Conservation (phyloP, 2,329 filamentous ascomycete genomes). For the Fusarium sp. region DNA sequence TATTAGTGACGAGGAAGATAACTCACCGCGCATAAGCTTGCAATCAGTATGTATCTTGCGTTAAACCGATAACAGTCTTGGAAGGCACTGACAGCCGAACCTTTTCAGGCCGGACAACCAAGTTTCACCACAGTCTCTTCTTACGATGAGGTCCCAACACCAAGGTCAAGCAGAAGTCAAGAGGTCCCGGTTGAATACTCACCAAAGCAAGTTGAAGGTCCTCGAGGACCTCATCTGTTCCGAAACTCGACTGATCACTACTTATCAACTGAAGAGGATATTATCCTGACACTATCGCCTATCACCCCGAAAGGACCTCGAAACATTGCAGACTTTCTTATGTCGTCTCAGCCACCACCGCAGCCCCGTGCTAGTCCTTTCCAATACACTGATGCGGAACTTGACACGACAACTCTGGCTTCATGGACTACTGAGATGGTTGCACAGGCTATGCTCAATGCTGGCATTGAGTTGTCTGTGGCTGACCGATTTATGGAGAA, state of each 20-base stretch:
- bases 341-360: conserved; percentile 41
- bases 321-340: conserved; percentile 45
- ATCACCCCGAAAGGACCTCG: conserved; percentile 73
- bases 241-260: conserved; percentile 68
- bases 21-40: conserved; percentile 74
- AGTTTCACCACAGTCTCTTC: conserved; percentile 90
- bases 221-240: conserved; percentile 88
- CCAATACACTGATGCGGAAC: conserved; percentile 66
- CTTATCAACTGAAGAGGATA: conserved; percentile 57
- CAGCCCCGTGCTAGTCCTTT: conserved; percentile 63
- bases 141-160: conserved; percentile 85
- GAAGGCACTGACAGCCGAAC: conserved; percentile 23
- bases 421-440: conserved; percentile 82
- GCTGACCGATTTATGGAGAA: conserved; percentile 90
- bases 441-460: conserved; percentile 86
- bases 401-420: conserved; percentile 70
- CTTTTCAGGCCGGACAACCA: conserved; percentile 71
- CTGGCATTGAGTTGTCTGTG: conserved; percentile 80
- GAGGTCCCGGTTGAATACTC: conserved; percentile 71
- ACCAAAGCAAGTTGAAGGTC: conserved; percentile 79
- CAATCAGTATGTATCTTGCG: conserved; percentile 71
- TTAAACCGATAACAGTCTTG: conserved; percentile 1
- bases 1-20: conserved; percentile 70
- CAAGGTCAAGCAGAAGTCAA: conserved; percentile 72
- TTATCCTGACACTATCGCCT: conserved; percentile 76